Evolutionary conservation across 129 eudicot genomes (phyloP), one percentile per base, ranked within the genome.

Genomic region (Gnaphalium uliginosum): DNA sequence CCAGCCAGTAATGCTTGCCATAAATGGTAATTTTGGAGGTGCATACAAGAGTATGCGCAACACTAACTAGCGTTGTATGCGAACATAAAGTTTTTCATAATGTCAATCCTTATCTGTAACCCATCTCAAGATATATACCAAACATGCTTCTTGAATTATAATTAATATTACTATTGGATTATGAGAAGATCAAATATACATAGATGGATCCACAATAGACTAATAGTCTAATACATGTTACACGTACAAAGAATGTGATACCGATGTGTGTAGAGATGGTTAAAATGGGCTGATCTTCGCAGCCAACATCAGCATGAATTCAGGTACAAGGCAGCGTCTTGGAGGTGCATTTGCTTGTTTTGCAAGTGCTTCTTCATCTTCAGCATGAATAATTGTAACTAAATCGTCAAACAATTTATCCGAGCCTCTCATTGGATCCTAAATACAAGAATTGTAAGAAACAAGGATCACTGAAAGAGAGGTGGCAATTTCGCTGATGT

Each of bases 381-480:
- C 97, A 43, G 84, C 93, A 76, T 94, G 94, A 67, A 94, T 82
- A 23, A 76, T 54, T 27, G 83, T 73, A 35, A 94, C 87, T 59
- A 94, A 72, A 84, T 94, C 97, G 6, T 91, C 97, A 69, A 87
- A 91, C 89, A 94, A 50, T 41, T 89, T 79, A 79, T 94, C 99
- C 18, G 91, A 93, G 8, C 99, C 99, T 83, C 99, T 89, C 99
- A 94, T 91, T 33, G 99, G 99, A 83, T 94, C 99, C 99, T 94
- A 74, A 84, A 21, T 61, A 51, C 77, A 66, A 19, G 76, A 11
- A 74, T 26, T 26, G 59, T 62, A 56, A 58, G 29, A 57, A 46
- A 43, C 1, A 76, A 19, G 32, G 5, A 61, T 73, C 60, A 79
- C 69, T 25, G 41, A 78, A 78, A 8, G 18, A 13, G 53, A 46